A percentile compares a stretch with the other conserved stretches of the same genome.
Conservation (phyloP, 2,329 filamentous ascomycete genomes). For the Elsinoe necatrix region DNA sequence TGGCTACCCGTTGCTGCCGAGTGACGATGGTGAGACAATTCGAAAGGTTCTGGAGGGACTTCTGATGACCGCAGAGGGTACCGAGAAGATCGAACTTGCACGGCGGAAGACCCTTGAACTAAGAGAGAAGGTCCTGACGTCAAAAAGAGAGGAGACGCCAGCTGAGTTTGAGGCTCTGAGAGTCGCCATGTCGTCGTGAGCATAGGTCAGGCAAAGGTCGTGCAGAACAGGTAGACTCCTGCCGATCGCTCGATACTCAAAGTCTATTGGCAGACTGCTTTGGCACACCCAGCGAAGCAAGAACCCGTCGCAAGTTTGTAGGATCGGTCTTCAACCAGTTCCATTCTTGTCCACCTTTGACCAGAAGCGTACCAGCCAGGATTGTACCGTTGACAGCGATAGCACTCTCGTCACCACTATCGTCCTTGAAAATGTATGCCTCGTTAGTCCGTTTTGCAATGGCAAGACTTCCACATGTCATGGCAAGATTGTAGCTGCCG, state of each 20-base stretch:
- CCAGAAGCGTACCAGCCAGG: constrained; percentile 51
- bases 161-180: neutral
- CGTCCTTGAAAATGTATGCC: constrained; percentile 34
- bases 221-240: too few species aligned
- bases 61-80: neutral
- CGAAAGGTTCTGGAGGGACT: neutral
- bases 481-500: constrained; percentile 50
- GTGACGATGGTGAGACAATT: neutral
- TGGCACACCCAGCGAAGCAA: constrained; percentile 36
- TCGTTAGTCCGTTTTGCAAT: constrained; percentile 45
- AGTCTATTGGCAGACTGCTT: neutral
- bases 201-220: neutral
- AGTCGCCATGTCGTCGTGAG: neutral
- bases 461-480: constrained; percentile 47
- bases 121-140: neutral
- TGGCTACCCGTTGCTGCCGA: neutral
- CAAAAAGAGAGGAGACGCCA: neutral
- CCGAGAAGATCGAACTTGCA: neutral
- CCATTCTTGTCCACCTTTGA: constrained; percentile 49
- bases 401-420: constrained; percentile 32
- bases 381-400: constrained; percentile 50
- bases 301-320: constrained; percentile 35
- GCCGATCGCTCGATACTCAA: neutral
- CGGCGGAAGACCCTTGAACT: neutral
- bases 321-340: constrained; percentile 37